phyloP scores from a whole-genome alignment of 805 yeast species.

The Novakomyces olei region DNA sequence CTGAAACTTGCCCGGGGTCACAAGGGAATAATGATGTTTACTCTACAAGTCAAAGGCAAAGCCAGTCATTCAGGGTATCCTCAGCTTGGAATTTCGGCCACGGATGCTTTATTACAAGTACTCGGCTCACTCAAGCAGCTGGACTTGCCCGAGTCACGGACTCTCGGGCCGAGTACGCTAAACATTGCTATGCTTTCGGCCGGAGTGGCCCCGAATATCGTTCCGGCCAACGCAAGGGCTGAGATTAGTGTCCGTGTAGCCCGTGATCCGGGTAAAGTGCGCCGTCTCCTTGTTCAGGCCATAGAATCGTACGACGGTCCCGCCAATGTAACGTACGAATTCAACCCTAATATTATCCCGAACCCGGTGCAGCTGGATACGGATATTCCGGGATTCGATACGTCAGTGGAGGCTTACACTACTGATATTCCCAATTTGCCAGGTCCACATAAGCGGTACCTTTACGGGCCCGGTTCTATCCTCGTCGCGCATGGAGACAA shows the following conservation, averaged over 20 bases:
- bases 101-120: constrained; percentile 30
- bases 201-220: constrained; percentile 46
- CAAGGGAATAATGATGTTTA: constrained; percentile 17
- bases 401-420: constrained; percentile 26
- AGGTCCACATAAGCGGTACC: constrained; percentile 22
- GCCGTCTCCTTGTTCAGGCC: background rate
- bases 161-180: constrained; percentile 38
- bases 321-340: background rate
- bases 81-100: constrained; percentile 41
- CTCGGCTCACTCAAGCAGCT: constrained; percentile 24
- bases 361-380: constrained; percentile 35
- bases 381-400: constrained; percentile 44
- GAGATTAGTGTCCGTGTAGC: constrained; percentile 32
- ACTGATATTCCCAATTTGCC: constrained; percentile 31
- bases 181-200: constrained; percentile 37
- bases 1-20: constrained; percentile 47
- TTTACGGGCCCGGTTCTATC: constrained; percentile 49
- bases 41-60: constrained; percentile 7
- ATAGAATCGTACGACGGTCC: background rate
- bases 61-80: constrained; percentile 21
- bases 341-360: constrained; percentile 7
- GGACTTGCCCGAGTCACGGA: constrained; percentile 27
- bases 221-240: constrained; percentile 37
- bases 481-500: constrained; percentile 36
- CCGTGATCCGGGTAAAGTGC: constrained; percentile 20